Conservation (phyloP, 2,329 filamentous ascomycete species). For the Diaporthe vaccinii region DNA sequence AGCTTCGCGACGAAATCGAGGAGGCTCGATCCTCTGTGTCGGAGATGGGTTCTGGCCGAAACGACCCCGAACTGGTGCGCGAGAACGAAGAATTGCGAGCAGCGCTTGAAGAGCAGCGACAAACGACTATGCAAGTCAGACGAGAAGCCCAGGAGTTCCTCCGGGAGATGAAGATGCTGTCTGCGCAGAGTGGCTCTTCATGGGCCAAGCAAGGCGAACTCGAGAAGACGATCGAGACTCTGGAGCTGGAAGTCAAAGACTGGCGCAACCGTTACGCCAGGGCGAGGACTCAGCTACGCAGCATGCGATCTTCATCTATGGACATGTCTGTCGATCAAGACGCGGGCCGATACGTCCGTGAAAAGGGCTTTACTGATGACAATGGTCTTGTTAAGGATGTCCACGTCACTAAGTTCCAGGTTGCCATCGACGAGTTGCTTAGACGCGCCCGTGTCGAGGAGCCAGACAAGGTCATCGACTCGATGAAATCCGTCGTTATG, state of each 20-base stretch:
- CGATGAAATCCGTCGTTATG: slow-evolving; percentile 88
- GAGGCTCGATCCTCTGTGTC: slow-evolving; percentile 57
- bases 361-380: slow-evolving; percentile 76
- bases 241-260: slow-evolving; percentile 87
- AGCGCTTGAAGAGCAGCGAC: slow-evolving; percentile 79
- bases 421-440: slow-evolving; percentile 91
- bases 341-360: slow-evolving; percentile 74
- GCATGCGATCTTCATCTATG: slow-evolving; percentile 83
- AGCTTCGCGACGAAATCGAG: slow-evolving; percentile 75
- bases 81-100: slow-evolving; percentile 79
- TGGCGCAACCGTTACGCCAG: slow-evolving; percentile 94
- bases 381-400: slow-evolving; percentile 89
- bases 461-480: slow-evolving; percentile 81
- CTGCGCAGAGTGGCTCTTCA: slow-evolving; percentile 81
- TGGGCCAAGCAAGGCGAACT: slow-evolving; percentile 87
- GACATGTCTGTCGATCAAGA: slow-evolving; percentile 79
- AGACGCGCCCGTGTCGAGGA: slow-evolving; percentile 81
- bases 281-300: slow-evolving; percentile 88
- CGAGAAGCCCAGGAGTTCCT: slow-evolving; percentile 87
- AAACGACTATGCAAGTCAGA: slow-evolving; percentile 88
- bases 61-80: slow-evolving; percentile 69
- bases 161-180: slow-evolving; percentile 89
- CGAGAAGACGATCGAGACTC: slow-evolving; percentile 77
- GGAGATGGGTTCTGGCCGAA: slow-evolving; percentile 44
- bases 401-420: slow-evolving; percentile 94